phyloP scores from a whole-genome alignment of 257 asterid genomes.

The Nicotiana attenuata region DNA sequence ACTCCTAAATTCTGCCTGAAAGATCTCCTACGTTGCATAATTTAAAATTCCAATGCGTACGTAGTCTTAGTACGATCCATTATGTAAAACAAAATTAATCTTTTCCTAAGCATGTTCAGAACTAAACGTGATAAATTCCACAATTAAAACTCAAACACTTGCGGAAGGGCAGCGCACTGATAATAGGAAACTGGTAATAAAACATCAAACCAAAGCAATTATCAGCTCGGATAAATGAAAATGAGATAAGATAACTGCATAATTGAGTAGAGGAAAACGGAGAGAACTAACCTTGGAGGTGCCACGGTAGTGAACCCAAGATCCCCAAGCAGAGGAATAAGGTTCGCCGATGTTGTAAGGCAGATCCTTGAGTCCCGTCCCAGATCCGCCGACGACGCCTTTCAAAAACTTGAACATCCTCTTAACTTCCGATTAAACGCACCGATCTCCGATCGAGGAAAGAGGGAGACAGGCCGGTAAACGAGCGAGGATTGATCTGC shows the following conservation, averaged over 20 bases:
- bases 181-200: background rate
- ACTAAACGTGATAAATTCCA: background rate
- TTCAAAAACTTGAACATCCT: slow-evolving; percentile 80
- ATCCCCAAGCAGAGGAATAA: slow-evolving; percentile 94
- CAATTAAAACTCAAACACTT: background rate
- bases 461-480: too few relatives aligned
- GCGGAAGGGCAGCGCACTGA: background rate
- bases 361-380: slow-evolving; percentile 89
- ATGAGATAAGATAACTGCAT: too few relatives aligned
- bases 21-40: background rate
- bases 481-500: too few relatives aligned
- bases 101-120: background rate
- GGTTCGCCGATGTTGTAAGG: slow-evolving; percentile 97
- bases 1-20: background rate
- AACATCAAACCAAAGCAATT: too few relatives aligned
- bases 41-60: background rate
- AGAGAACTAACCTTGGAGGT: background rate
- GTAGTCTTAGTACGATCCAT: background rate
- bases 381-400: slow-evolving; percentile 96
- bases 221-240: too few relatives aligned
- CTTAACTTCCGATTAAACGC: too few relatives aligned
- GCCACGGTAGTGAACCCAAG: slow-evolving; percentile 93
- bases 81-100: background rate
- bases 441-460: too few relatives aligned
- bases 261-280: too few relatives aligned